Evolutionary conservation across 345 rosid species (phyloP), one percentile per base, ranked within the genome.

Genomic region (Eucalyptus microcorys): DNA sequence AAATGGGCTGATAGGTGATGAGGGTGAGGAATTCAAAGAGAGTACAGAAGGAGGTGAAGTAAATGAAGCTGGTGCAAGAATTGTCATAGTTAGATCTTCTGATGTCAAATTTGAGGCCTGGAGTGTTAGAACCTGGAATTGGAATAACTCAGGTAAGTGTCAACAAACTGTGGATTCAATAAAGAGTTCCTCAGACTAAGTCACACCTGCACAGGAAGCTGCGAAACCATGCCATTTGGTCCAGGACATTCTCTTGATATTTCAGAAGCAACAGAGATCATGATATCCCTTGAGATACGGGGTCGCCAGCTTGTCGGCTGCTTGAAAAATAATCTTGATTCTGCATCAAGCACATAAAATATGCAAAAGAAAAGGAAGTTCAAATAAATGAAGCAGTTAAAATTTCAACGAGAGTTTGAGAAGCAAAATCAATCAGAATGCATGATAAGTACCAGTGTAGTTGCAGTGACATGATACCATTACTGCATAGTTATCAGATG

Each of bases 31-130:
- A 89, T 92, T 94, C 93, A 97, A 92, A 89, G 99, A 97, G 76
- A 97, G 94, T 19, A 98, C 94, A 22, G 98, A 93, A 7, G 99
- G 98, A 88, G 98, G 97, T 80, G 97, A 93, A 89, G 94, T 91
- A 91, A 97, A 96, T 71, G 99, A 98, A 92, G 97, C 95, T 14
- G 99, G 99, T 76, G 98, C 99, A 66, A 96, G 99, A 93, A 98
- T 95, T 47, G 98, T 98, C 94, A 98, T 88, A 53, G 96, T 95
- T 53, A 98, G 94, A 95, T 98, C 99, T 91, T 97, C 94, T 16
- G 98, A 90, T 90, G 99, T 94, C 96, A 98, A 92, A 93, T 98
- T 98, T 49, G 99, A 96, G 79, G 99, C 99, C 94, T 94, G 98
- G 85, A 98, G 96, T 17, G 99, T 95, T 92, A 98, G 92, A 84